Conservation (phyloP, 192 early-diverging fungal genomes). For the Podila clonocystis region DNA sequence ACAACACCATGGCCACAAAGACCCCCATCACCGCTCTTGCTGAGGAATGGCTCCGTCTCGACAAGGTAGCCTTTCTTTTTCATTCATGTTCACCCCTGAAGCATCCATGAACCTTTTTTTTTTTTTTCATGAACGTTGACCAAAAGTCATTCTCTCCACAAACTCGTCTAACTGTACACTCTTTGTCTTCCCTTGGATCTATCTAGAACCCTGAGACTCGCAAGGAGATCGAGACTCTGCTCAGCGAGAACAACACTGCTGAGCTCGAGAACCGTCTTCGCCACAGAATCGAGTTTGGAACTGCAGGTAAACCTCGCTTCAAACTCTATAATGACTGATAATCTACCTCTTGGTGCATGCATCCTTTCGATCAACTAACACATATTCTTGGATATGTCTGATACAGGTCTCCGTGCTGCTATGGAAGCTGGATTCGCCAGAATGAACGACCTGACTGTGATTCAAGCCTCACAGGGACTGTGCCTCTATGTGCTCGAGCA, state of each 20-base stretch:
- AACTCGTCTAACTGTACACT: conserved; percentile 7
- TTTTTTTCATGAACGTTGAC: too few species aligned
- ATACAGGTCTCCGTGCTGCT: conserved; percentile 82
- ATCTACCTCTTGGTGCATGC: neutral
- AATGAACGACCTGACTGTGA: conserved; percentile 94
- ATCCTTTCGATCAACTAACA: neutral
- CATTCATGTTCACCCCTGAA: neutral
- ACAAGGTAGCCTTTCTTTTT: conserved; percentile 52
- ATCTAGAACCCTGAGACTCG: conserved; percentile 69
- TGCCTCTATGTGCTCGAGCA: conserved; percentile 70
- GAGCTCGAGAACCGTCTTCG: conserved; percentile 68
- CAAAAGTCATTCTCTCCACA: neutral
- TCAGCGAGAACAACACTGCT: conserved; percentile 53
- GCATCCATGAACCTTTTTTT: too few species aligned
- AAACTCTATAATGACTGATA: conserved; percentile 1
- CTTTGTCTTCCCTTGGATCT: neutral
- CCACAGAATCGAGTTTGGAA: conserved; percentile 84
- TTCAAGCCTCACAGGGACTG: conserved; percentile 92
- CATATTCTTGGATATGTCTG: neutral
- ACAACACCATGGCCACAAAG: conserved; percentile 14
- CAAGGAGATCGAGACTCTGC: conserved; percentile 62
- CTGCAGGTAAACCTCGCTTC: conserved; percentile 64
- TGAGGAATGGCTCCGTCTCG: conserved; percentile 66
- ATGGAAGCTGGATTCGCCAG: conserved; percentile 95
- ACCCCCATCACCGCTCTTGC: conserved; percentile 54